Evolutionary conservation across 345 rosid genomes (phyloP), one percentile per base, ranked within the genome.

Genomic region (Acer saccharum): DNA sequence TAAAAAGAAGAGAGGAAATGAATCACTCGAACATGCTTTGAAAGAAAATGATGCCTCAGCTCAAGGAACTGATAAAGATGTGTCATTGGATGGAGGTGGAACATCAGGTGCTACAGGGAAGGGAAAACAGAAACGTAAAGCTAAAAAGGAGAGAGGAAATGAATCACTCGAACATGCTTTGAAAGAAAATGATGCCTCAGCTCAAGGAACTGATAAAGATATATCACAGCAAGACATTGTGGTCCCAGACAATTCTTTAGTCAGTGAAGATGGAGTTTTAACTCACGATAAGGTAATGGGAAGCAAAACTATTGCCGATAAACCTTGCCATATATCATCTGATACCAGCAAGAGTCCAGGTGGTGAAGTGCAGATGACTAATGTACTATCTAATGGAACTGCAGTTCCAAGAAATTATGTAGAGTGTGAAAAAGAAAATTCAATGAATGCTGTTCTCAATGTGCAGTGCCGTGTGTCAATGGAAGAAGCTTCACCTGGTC

Each of bases 401-500:
- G 65, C 58, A 43, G 76, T 48, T 80, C 64, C 58, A 21, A 78
- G 73, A 52, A 68, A 77, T 46, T 25, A 29, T 62, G 60, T 17
- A 46, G 76, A 69, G 25, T 10, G 10, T 27, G 61, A 73, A 66
- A 74, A 44, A 65, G 48, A 73, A 71, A 54, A 72, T 73, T 61
- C 32, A 50, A 50, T 20, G 73, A 66, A 73, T 17, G 72, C 17
- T 71, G 21, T 60, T 66, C 21, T 55, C 17, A 57, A 41, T 72
- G 77, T 57, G 57, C 78, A 69, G 35, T 39, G 52, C 25, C 16
- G 18, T 52, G 65, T 23, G 41, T 76, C 77, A 21, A 6, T 62
- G 62, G 78, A 81, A 58, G 82, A 78, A 55, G 13, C 74, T 77
- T 68, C 70, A 17, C 72, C 76, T 70, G 55, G 62, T 50, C 78